phyloP scores from a whole-genome alignment of 2,329 filamentous ascomycete genomes.

The Rhynchosporium secalis region DNA sequence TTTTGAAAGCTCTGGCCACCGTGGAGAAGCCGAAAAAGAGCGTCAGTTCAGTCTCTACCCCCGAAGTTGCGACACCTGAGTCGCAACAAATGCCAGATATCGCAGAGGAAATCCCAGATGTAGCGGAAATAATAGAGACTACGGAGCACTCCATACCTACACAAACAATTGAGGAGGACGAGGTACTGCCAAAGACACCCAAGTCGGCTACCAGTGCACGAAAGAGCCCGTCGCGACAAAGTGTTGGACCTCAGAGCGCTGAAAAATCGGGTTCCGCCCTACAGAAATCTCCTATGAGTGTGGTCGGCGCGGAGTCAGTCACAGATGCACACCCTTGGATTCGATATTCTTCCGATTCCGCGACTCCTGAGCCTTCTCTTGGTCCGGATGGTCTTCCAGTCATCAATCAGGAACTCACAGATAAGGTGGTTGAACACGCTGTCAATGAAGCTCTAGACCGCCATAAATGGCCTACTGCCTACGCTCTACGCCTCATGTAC shows the following conservation, averaged over 20 bases:
- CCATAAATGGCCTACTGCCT: slow-evolving; percentile 61
- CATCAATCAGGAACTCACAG: slow-evolving; percentile 40
- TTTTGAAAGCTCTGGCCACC: slow-evolving; percentile 37
- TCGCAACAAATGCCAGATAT: slow-evolving; percentile 16
- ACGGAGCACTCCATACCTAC: slow-evolving; percentile 4
- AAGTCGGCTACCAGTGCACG: slow-evolving; percentile 24
- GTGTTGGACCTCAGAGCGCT: slow-evolving; percentile 19
- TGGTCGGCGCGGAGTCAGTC: not conserved
- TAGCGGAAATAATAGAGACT: slow-evolving; percentile 6
- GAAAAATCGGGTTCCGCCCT: slow-evolving; percentile 23
- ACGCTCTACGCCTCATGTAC: slow-evolving; percentile 59
- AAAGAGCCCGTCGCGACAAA: slow-evolving; percentile 27
- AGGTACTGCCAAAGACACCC: slow-evolving; percentile 15
- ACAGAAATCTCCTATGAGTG: slow-evolving; percentile 22
- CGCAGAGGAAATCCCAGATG: slow-evolving; percentile 6
- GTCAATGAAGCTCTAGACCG: slow-evolving; percentile 58
- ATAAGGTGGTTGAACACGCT: slow-evolving; percentile 56
- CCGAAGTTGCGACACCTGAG: slow-evolving; percentile 33
- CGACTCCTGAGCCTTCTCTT: slow-evolving; percentile 17
- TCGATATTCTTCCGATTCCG: slow-evolving; percentile 11
- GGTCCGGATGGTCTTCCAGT: slow-evolving; percentile 27
- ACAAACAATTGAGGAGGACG: slow-evolving; percentile 9
- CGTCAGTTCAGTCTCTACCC: slow-evolving; percentile 31
- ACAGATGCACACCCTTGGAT: slow-evolving; percentile 14
- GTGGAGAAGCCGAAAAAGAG: slow-evolving; percentile 24